Evolutionary conservation across 306 rosid genomes (phyloP).

Genomic region (Vicia sativa): DNA sequence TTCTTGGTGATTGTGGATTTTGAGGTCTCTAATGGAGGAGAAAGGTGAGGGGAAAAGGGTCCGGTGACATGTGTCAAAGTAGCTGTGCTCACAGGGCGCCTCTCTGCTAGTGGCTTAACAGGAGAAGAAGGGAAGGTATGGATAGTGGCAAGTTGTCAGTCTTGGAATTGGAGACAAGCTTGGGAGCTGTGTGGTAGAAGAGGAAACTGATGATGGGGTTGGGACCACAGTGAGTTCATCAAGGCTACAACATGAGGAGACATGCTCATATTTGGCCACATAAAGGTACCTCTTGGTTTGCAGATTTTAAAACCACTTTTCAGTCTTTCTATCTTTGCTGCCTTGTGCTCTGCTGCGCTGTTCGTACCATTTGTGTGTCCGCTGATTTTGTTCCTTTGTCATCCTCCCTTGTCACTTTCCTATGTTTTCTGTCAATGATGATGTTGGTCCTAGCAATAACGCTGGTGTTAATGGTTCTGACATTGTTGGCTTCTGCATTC

Average conservation of each 20-base stretch:
- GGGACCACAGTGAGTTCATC: conserved; percentile 51
- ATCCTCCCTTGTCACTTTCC: conserved; percentile 40
- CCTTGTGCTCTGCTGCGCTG: conserved; percentile 55
- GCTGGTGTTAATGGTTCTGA: conserved; percentile 51
- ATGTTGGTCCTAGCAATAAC: conserved; percentile 37
- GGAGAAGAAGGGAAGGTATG: conserved; percentile 48
- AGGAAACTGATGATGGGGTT: conserved; percentile 69
- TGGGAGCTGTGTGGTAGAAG: conserved; percentile 50
- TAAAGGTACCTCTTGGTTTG: conserved; percentile 68
- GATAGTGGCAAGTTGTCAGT: conserved; percentile 34
- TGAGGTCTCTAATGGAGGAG: conserved; percentile 39
- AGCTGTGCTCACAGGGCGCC: conserved; percentile 56
- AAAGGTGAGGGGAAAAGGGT: conserved; percentile 38
- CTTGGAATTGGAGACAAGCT: conserved; percentile 2
- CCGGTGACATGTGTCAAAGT: conserved; percentile 49
- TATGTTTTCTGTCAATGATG: conserved; percentile 38
- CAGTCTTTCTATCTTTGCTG: conserved; percentile 64
- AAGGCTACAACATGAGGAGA: conserved; percentile 42
- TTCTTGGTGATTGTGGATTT: conserved; percentile 32
- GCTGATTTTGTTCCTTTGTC: conserved; percentile 34
- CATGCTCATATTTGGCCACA: conserved; percentile 65
- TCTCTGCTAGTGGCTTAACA: conserved; percentile 75
- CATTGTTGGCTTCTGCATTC: conserved; percentile 44
- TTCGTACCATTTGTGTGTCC: conserved; percentile 40
- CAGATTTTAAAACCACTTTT: conserved; percentile 86